A percentile compares a stretch with the other conserved stretches of the same genome.
These are phyloP conservation scores for Phtheirospermum japonicum DNA, from an alignment of 257 asterid species.

Conservation along the genomic window DNA sequence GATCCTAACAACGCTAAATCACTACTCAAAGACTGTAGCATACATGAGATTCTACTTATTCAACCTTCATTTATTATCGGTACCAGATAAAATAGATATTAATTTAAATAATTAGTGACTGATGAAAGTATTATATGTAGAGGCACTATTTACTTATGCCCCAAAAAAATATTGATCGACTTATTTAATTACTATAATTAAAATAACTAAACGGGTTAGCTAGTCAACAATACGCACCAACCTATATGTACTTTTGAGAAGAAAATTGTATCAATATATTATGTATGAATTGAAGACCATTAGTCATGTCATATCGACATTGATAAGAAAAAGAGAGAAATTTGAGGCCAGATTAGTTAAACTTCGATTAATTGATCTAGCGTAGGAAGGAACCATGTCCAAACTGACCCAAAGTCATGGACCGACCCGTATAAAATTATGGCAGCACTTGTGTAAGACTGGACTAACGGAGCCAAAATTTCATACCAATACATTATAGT, in stretches of 20 bases:
- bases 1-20: no score
- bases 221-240: constrained; percentile 15
- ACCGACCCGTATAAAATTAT: neutral
- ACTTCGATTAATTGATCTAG: neutral
- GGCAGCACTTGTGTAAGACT: neutral
- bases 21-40: no score
- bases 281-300: neutral
- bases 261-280: neutral
- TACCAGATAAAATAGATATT: neutral
- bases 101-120: neutral
- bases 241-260: neutral
- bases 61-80: neutral
- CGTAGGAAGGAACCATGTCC: neutral
- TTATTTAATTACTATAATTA: neutral
- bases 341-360: neutral
- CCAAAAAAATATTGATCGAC: neutral
- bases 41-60: neutral
- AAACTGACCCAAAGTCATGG: neutral
- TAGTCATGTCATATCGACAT: neutral
- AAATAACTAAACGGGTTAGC: neutral
- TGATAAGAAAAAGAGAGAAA: neutral
- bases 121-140: neutral
- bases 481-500: no score
- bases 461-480: no score
- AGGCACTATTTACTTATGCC: no score